phyloP scores from a whole-genome alignment of 257 asterid genomes.

The Verbena officinalis region DNA sequence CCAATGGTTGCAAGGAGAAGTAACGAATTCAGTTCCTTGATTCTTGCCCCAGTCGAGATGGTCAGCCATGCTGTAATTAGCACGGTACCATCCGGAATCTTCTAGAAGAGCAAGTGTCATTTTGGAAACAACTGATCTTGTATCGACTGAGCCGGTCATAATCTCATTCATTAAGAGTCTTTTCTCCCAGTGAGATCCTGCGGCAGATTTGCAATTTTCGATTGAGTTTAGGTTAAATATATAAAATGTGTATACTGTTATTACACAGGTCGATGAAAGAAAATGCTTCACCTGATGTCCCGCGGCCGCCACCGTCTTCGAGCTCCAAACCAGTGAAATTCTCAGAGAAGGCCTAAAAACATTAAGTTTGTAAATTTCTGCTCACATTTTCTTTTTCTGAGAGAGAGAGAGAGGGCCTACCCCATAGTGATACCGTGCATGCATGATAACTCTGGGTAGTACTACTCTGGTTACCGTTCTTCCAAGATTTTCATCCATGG shows the following conservation, averaged over 20 bases:
- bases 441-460: slow-evolving; percentile 95
- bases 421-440: slow-evolving; percentile 90
- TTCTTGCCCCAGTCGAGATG: slow-evolving; percentile 94
- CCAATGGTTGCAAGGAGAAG: slow-evolving; percentile 86
- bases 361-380: slow-evolving; percentile 14
- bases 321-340: slow-evolving; percentile 96
- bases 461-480: slow-evolving; percentile 80
- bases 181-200: slow-evolving; percentile 99
- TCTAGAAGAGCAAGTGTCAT: slow-evolving; percentile 96
- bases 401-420: slow-evolving; percentile 38
- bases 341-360: slow-evolving; percentile 78
- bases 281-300: slow-evolving; percentile 75
- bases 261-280: background rate
- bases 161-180: slow-evolving; percentile 95
- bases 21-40: slow-evolving; percentile 89
- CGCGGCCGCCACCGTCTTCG: slow-evolving; percentile 99
- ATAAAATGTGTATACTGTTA: no score
- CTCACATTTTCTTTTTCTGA: slow-evolving; percentile 8
- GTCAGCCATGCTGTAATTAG: slow-evolving; percentile 91
- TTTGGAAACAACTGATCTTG: slow-evolving; percentile 91
- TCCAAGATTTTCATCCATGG: slow-evolving; percentile 84
- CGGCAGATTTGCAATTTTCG: slow-evolving; percentile 19
- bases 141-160: slow-evolving; percentile 98
- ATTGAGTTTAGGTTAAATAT: no score
- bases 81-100: slow-evolving; percentile 96